Percentiles rank a stretch among this genome's conserved stretches.
These are phyloP conservation scores for Rhododendron williamsianum DNA, from an alignment of 148 eudicot species.

Conservation along the genomic window DNA sequence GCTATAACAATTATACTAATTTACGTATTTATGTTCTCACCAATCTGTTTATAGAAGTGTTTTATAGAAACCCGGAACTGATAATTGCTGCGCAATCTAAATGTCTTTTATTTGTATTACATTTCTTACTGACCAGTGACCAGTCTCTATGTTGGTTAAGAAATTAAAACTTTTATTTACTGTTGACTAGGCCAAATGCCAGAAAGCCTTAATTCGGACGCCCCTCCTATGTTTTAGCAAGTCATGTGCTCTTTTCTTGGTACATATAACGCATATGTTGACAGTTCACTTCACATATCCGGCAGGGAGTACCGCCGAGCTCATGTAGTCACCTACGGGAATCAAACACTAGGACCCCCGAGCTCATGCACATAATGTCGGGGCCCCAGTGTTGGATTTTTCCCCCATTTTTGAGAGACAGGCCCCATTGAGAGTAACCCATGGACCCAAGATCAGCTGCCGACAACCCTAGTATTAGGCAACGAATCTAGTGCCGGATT, in stretches of 20 bases:
- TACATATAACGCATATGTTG: neutral
- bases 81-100: too few species aligned
- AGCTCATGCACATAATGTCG: too few species aligned
- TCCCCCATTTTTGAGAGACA: too few species aligned
- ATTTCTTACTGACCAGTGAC: neutral
- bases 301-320: too few species aligned
- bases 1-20: neutral
- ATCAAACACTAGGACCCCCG: too few species aligned
- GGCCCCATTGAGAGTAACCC: too few species aligned
- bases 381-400: too few species aligned
- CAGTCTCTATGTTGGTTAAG: neutral
- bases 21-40: neutral
- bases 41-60: neutral
- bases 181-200: neutral
- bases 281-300: too few species aligned
- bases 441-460: too few species aligned
- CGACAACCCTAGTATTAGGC: too few species aligned
- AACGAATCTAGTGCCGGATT: neutral
- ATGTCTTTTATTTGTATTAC: neutral
- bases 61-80: neutral
- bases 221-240: neutral
- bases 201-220: neutral
- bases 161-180: neutral
- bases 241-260: neutral
- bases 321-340: too few species aligned